Conservation (phyloP, 371 early-diverging fungal species). For the Furculomyces boomerangus region DNA sequence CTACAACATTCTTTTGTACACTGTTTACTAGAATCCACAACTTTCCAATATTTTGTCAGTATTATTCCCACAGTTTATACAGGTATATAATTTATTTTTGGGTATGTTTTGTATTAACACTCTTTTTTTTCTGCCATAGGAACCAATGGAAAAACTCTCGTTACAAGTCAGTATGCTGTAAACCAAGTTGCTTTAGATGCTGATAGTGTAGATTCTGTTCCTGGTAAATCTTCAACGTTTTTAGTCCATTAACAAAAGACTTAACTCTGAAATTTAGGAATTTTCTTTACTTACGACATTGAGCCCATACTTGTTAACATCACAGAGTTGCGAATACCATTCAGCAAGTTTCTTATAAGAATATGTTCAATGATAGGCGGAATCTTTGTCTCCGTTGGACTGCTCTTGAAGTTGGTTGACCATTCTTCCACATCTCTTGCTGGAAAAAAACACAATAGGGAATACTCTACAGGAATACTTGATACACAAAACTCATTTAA, state of each 20-base stretch:
- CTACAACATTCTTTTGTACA: background rate
- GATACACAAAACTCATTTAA: background rate
- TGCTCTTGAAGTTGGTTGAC: conserved; percentile 1
- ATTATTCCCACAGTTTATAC: conserved; percentile 78
- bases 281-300: conserved; percentile 81
- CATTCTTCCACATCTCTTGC: background rate
- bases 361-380: conserved; percentile 81
- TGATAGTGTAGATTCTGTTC: conserved; percentile 16
- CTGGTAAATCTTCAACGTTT: conserved; percentile 2
- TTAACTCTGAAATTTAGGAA: conserved; percentile 46
- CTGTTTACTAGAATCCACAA: conserved; percentile 25
- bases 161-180: conserved; percentile 84
- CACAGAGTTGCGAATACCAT: conserved; percentile 36
- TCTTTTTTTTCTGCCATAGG: background rate
- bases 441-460: no score
- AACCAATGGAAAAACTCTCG: conserved; percentile 26
- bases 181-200: conserved; percentile 42
- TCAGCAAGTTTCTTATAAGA: conserved; percentile 60
- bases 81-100: conserved; percentile 16
- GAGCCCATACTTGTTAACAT: conserved; percentile 75
- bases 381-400: conserved; percentile 29
- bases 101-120: no score
- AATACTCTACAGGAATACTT: background rate
- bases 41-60: conserved; percentile 66
- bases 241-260: no score